Percentiles rank a stretch among this genome's conserved stretches.
These are phyloP conservation scores for Alternaria brassicae DNA, from an alignment of 2,329 filamentous ascomycete genomes.

Conservation along the genomic window DNA sequence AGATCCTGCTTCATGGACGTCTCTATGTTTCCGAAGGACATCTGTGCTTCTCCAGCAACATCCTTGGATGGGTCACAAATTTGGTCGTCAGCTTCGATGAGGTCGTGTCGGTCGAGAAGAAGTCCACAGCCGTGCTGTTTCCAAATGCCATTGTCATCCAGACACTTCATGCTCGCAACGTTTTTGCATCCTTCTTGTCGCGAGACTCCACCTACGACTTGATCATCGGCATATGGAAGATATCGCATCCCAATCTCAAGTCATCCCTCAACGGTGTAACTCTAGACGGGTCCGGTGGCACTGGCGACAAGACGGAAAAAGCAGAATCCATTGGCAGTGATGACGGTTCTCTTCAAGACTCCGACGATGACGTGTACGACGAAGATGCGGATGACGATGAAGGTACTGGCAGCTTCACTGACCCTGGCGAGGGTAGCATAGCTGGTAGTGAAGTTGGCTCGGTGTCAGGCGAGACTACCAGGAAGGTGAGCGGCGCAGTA, in stretches of 20 bases:
- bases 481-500: conserved; percentile 72
- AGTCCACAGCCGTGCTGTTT: conserved; percentile 92
- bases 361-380: conserved; percentile 79
- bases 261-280: conserved; percentile 89
- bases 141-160: conserved; percentile 98
- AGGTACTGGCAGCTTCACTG: conserved; percentile 68
- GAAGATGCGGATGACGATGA: conserved; percentile 81
- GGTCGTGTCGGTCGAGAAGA: conserved; percentile 94
- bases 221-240: conserved; percentile 97
- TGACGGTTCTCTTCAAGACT: conserved; percentile 64
- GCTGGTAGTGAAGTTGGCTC: conserved; percentile 60
- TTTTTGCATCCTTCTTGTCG: conserved; percentile 94
- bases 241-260: conserved; percentile 89
- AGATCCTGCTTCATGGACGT: conserved; percentile 91
- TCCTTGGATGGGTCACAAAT: conserved; percentile 96
- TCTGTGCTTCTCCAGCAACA: conserved; percentile 98
- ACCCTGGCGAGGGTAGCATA: conserved; percentile 61
- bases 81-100: conserved; percentile 98
- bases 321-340: conserved; percentile 65
- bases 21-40: conserved; percentile 97
- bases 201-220: conserved; percentile 96
- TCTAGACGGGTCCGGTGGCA: conserved; percentile 72
- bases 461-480: conserved; percentile 62
- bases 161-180: conserved; percentile 91
- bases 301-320: conserved; percentile 91